Percentiles rank a stretch among this genome's conserved stretches.
Conservation (phyloP, 1,139 yeast species). For the Pichia sp. region DNA sequence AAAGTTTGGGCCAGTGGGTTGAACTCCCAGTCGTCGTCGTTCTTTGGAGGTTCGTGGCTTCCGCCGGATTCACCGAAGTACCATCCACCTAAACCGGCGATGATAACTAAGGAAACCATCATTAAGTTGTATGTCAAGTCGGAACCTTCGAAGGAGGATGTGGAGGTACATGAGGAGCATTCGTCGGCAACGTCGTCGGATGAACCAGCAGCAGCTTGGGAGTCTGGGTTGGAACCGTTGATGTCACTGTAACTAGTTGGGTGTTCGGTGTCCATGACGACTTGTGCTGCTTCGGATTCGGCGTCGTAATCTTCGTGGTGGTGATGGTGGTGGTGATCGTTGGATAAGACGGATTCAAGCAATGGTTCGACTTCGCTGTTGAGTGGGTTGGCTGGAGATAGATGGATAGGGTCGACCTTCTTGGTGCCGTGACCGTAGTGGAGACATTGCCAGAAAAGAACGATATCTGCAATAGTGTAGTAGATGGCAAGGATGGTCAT, state of each 20-base stretch:
- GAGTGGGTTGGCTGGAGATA: slow-evolving; percentile 89
- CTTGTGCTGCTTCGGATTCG: slow-evolving; percentile 8
- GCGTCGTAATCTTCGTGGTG: slow-evolving; percentile 16
- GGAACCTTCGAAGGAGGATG: neutral
- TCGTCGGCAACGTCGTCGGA: neutral
- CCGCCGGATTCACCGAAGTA: slow-evolving; percentile 39
- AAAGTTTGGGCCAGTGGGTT: slow-evolving; percentile 82
- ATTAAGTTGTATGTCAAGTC: slow-evolving; percentile 49
- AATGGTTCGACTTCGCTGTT: slow-evolving; percentile 50
- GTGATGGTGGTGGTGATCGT: slow-evolving; percentile 22
- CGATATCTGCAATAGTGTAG: slow-evolving; percentile 87
- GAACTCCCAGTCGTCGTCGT: slow-evolving; percentile 46
- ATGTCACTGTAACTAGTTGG: slow-evolving; percentile 31
- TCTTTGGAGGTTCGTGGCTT: slow-evolving; percentile 30
- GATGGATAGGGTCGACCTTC: slow-evolving; percentile 68
- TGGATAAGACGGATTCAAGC: slow-evolving; percentile 31
- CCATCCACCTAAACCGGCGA: slow-evolving; percentile 89
- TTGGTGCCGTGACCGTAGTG: slow-evolving; percentile 57
- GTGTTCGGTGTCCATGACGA: slow-evolving; percentile 19
- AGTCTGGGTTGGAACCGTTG: slow-evolving; percentile 24
- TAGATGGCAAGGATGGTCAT: slow-evolving; percentile 90
- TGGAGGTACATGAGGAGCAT: slow-evolving; percentile 7
- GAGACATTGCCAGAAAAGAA: slow-evolving; percentile 77
- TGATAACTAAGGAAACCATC: slow-evolving; percentile 66
- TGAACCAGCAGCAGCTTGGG: neutral